Conservation (phyloP, 2,329 filamentous ascomycete species). For the Cladophialophora exuberans region DNA sequence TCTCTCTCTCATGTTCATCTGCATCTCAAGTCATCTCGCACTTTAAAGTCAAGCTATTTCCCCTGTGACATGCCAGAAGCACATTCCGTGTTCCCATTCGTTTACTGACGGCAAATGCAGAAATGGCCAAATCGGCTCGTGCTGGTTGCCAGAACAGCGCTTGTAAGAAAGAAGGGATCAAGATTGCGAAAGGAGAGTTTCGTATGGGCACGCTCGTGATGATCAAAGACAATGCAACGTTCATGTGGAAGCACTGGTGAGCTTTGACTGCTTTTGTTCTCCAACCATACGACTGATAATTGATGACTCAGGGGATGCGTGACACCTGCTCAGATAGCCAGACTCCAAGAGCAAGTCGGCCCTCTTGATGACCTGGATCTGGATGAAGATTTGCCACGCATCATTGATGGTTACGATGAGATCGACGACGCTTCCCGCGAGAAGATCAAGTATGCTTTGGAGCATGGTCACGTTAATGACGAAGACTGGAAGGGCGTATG, state of each 20-base stretch:
- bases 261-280: constrained; percentile 31
- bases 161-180: constrained; percentile 71
- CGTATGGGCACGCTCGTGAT: constrained; percentile 76
- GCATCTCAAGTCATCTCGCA: neutral
- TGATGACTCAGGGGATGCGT: constrained; percentile 75
- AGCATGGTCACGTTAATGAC: constrained; percentile 77
- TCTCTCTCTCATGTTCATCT: neutral
- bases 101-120: constrained; percentile 50
- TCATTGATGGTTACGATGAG: constrained; percentile 82
- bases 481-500: constrained; percentile 89
- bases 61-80: too few relatives aligned
- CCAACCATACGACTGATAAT: neutral
- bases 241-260: constrained; percentile 87
- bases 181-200: constrained; percentile 78
- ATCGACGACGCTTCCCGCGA: constrained; percentile 68
- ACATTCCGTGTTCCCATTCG: neutral
- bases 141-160: constrained; percentile 73
- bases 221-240: constrained; percentile 63
- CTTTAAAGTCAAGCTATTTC: too few relatives aligned
- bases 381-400: constrained; percentile 57
- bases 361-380: constrained; percentile 46
- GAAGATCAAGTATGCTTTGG: constrained; percentile 73
- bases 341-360: constrained; percentile 63
- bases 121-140: constrained; percentile 70
- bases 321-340: constrained; percentile 72